Evolutionary conservation across 2,329 filamentous ascomycete genomes (phyloP), one percentile per base, ranked within the genome.

Genomic region (Epichloe scottii): DNA sequence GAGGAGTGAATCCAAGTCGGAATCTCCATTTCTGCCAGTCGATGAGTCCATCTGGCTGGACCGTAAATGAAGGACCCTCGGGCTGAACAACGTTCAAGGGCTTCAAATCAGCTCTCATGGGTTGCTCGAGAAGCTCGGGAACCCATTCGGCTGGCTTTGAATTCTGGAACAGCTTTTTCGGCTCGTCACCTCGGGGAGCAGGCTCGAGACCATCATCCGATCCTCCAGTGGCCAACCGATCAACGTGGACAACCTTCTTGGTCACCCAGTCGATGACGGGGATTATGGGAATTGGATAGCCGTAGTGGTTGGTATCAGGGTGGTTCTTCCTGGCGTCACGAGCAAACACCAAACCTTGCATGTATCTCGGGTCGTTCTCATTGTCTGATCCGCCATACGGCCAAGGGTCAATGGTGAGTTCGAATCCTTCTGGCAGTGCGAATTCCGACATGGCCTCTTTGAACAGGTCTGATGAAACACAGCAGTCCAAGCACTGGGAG

Each of bases 71-170:
- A 0, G 83, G 75, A 0, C 84, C 84, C 33, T 86, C 78, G 38
- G 76, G 76, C 60, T 91, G 87, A 1, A 79, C 73, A 44, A 91
- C 81, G 57, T 87, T 79, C 60, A 89, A 76, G 5, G 85, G 84
- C 65, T 87, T 88, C 30, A 81, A 60, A 51, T 78, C 78, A 42
- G 71, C 66, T 12, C 79, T 67, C 15, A 70, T 58, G 0, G 73
- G 70, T 1, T 61, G 57, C 14, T 71, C 66, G 10, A 81, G 66
- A 2, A 83, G 66, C 59, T 77, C 74, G 2, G 74, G 73, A 0
- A 71, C 62, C 56, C 75, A 77, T 51, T 78, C 75, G 37, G 70
- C 68, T 0, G 68, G 51, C 42, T 57, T 61, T 51, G 61, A 58
- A 43, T 66, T 61, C 14, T 69, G 67, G 47, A 81, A 75, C 19